These are phyloP conservation scores for Penicillium capsulatum DNA, from an alignment of 2,329 filamentous ascomycete genomes.

Conservation along the genomic window DNA sequence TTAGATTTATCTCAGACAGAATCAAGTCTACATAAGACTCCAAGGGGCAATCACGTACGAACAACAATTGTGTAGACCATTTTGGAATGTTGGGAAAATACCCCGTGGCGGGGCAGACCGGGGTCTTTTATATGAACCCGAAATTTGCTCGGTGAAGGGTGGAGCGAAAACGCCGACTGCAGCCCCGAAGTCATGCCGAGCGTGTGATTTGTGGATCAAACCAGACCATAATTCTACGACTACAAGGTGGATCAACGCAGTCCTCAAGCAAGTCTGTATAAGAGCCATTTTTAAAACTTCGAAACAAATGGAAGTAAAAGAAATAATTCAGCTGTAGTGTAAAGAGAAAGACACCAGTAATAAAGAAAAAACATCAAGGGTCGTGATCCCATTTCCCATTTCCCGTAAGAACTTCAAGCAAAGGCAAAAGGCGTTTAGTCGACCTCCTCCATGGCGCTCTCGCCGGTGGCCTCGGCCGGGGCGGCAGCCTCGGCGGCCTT, in stretches of 20 bases:
- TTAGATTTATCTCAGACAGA: too few relatives aligned
- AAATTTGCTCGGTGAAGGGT: background rate
- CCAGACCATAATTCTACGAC: background rate
- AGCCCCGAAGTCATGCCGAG: conserved; percentile 15
- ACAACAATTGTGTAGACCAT: conserved; percentile 33
- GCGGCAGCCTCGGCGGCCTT: conserved; percentile 55
- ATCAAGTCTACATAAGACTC: too few relatives aligned
- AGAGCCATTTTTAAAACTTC: too few relatives aligned
- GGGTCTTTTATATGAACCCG: background rate
- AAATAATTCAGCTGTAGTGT: conserved; percentile 14
- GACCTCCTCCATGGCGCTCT: conserved; percentile 99
- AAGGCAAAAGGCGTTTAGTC: conserved; percentile 62
- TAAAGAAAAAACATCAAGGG: conserved; percentile 27
- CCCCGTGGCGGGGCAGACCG: conserved; percentile 9
- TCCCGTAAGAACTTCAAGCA: conserved; percentile 24
- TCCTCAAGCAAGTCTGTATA: too few relatives aligned
- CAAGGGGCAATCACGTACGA: conserved; percentile 25
- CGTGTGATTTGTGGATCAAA: background rate
- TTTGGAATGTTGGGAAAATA: conserved; percentile 6
- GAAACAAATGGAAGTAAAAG: too few relatives aligned
- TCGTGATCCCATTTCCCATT: conserved; percentile 28
- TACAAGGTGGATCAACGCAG: too few relatives aligned
- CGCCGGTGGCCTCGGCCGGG: conserved; percentile 63
- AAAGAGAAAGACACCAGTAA: conserved; percentile 13
- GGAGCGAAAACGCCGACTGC: conserved; percentile 13